Percentiles rank a stretch among this genome's conserved stretches.
Conservation (phyloP, 176 grass and related monocot species). For the Cenchrus fungigraminus region DNA sequence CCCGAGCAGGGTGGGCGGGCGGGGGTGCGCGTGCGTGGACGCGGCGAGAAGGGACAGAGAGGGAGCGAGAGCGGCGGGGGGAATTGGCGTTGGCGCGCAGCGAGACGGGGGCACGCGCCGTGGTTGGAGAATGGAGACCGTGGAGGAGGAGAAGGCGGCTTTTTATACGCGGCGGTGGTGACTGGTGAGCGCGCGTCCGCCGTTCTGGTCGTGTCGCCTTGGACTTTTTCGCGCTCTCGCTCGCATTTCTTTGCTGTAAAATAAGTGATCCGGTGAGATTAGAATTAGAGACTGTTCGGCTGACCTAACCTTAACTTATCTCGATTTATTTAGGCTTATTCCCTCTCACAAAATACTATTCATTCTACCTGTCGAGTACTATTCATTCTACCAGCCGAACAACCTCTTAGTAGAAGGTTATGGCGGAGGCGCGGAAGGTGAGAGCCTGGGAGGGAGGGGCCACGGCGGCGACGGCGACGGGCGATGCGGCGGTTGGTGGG, state of each 20-base stretch:
- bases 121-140: not conserved
- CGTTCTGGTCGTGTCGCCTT: not conserved
- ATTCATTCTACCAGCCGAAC: too few species aligned
- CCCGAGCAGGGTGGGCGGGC: too few species aligned
- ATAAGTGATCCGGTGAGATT: not conserved
- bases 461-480: too few species aligned
- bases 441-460: not conserved
- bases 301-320: too few species aligned
- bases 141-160: not conserved
- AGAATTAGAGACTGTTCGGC: too few species aligned
- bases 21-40: not conserved
- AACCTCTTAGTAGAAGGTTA: not conserved
- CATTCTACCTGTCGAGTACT: too few species aligned
- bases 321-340: too few species aligned
- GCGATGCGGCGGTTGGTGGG: not conserved
- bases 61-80: not conserved
- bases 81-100: conserved; percentile 46
- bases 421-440: not conserved
- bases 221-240: not conserved
- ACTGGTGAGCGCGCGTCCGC: not conserved
- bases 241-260: too few species aligned
- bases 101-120: conserved; percentile 11
- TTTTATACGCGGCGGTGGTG: conserved; percentile 17
- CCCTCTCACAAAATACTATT: too few species aligned
- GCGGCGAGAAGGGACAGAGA: conserved; percentile 29